A percentile compares a stretch with the other conserved stretches of the same genome.
Conservation (phyloP, 1,284 basidiomycete genomes). For the Pisolithus thermaeus region DNA sequence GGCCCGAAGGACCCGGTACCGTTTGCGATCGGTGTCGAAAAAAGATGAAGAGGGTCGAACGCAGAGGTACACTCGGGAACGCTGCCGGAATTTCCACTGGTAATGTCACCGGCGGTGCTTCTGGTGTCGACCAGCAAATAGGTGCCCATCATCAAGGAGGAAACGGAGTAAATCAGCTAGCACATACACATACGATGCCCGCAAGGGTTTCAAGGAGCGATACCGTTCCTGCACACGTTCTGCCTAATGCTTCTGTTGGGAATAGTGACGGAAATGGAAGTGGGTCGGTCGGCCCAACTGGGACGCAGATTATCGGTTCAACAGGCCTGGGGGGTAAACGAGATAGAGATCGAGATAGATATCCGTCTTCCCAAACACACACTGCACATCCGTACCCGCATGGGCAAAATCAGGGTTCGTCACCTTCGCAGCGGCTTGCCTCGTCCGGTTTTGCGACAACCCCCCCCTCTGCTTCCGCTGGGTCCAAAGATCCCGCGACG, state of each 20-base stretch:
- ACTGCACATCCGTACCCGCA: slow-evolving; percentile 5
- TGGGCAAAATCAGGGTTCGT: slow-evolving; percentile 10
- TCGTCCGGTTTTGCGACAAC: background rate
- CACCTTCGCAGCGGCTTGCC: slow-evolving; percentile 10
- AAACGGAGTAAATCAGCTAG: slow-evolving; percentile 2
- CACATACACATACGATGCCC: slow-evolving; percentile 19
- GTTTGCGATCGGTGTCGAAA: slow-evolving; percentile 81
- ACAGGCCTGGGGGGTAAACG: slow-evolving; percentile 9
- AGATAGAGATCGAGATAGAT: slow-evolving; percentile 17
- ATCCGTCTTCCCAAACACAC: slow-evolving; percentile 12
- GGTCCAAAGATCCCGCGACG: background rate
- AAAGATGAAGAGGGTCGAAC: slow-evolving; percentile 80
- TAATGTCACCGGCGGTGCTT: no score
- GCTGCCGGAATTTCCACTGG: slow-evolving; percentile 19
- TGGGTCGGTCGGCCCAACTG: slow-evolving; percentile 15
- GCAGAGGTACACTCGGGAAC: slow-evolving; percentile 55
- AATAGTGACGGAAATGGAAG: background rate
- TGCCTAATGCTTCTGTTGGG: slow-evolving; percentile 8
- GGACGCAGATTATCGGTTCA: slow-evolving; percentile 20
- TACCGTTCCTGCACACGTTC: slow-evolving; percentile 22
- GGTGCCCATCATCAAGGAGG: slow-evolving; percentile 2
- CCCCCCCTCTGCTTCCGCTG: background rate
- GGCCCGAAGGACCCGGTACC: slow-evolving; percentile 75
- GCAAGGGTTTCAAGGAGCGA: slow-evolving; percentile 19
- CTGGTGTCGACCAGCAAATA: slow-evolving; percentile 5